Percentiles rank a stretch among this genome's conserved stretches.
Conservation (phyloP, 2,329 filamentous ascomycete genomes). For the Alternaria infectoria region DNA sequence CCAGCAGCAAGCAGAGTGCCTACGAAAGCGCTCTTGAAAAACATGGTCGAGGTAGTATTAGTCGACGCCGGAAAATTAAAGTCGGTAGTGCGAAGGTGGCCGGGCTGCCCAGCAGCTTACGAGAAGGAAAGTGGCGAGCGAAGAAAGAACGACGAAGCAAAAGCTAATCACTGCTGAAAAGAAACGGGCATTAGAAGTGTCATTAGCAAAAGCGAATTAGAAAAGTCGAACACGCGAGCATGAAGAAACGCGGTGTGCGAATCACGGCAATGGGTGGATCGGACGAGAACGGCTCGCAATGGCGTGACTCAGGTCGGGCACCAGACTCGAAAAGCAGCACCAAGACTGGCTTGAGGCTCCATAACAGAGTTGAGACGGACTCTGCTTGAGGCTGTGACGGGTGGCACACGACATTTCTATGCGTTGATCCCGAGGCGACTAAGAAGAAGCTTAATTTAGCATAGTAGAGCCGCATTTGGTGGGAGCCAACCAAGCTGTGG, state of each 20-base stretch:
- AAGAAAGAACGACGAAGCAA: constrained; percentile 35
- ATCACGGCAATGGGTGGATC: constrained; percentile 26
- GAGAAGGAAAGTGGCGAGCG: constrained; percentile 38
- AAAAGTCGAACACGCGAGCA: constrained; percentile 24
- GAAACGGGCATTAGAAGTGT: constrained; percentile 39
- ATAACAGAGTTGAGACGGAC: constrained; percentile 42
- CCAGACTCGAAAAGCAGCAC: constrained; percentile 40
- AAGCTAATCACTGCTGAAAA: constrained; percentile 28
- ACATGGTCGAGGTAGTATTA: constrained; percentile 43
- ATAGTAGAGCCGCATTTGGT: constrained; percentile 22
- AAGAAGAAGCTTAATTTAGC: constrained; percentile 28
- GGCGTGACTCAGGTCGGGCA: constrained; percentile 36
- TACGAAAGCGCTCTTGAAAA: constrained; percentile 38
- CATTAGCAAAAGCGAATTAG: constrained; percentile 38
- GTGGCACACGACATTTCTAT: constrained; percentile 34
- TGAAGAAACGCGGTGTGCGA: constrained; percentile 21
- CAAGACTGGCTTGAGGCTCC: constrained; percentile 29
- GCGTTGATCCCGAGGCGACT: constrained; percentile 29
- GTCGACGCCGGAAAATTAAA: constrained; percentile 43
- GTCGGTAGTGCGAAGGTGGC: constrained; percentile 29
- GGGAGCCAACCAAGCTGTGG: constrained; percentile 34
- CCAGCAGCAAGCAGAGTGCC: constrained; percentile 43
- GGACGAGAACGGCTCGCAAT: constrained; percentile 26
- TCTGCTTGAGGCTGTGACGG: constrained; percentile 43
- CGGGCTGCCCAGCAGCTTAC: constrained; percentile 47